Conservation (phyloP, 139 green algal species). For the Chlamydomonas schloesseri region DNA sequence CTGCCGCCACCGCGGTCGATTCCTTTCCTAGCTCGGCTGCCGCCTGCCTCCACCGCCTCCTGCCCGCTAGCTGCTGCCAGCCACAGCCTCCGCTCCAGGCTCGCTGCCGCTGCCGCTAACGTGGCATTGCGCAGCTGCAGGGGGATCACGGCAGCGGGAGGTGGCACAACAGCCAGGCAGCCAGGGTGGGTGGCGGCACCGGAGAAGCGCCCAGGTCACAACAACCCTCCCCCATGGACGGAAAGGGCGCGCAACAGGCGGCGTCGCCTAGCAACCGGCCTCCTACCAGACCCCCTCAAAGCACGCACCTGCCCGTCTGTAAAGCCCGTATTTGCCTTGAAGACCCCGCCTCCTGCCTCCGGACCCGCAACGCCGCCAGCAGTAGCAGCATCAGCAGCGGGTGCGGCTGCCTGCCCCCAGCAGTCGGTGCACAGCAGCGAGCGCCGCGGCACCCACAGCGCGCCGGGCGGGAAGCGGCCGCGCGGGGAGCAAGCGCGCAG, state of each 20-base stretch:
- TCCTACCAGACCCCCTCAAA: too few species aligned
- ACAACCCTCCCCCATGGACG: too few species aligned
- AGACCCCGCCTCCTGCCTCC: too few species aligned
- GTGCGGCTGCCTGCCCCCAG: background rate
- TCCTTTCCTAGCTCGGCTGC: too few species aligned
- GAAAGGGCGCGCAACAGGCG: background rate
- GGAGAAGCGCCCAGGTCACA: too few species aligned
- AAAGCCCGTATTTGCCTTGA: too few species aligned
- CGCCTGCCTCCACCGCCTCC: background rate
- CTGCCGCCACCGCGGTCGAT: too few species aligned
- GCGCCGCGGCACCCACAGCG: conserved; percentile 23
- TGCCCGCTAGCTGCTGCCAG: background rate
- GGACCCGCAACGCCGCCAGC: background rate
- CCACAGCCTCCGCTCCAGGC: conserved; percentile 20
- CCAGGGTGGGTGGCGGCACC: too few species aligned
- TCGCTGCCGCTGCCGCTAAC: background rate
- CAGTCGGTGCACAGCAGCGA: conserved; percentile 1
- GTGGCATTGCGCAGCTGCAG: background rate
- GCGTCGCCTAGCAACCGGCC: background rate
- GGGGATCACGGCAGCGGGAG: too few species aligned
- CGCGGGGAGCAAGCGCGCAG: background rate
- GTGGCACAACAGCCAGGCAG: too few species aligned
- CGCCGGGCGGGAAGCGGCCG: background rate
- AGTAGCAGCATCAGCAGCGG: background rate
- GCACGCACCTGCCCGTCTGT: too few species aligned